These are phyloP conservation scores for Nicotiana knightiana DNA, from an alignment of 257 asterid species.

Conservation along the genomic window DNA sequence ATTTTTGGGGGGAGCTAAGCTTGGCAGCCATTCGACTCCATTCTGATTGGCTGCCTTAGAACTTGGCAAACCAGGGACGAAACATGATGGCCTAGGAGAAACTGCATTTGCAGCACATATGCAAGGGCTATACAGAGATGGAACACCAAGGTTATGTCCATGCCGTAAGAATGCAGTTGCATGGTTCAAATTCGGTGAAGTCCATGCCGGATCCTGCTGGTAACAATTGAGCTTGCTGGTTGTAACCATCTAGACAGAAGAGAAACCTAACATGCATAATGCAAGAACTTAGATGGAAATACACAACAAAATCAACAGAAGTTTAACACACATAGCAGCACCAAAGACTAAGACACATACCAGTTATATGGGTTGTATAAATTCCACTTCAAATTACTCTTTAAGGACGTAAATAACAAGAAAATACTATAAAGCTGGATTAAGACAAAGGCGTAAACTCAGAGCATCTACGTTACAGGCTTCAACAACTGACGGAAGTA, in stretches of 20 bases:
- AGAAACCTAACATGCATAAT: slow-evolving; percentile 33
- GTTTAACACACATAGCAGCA: slow-evolving; percentile 1
- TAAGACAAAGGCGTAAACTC: slow-evolving; percentile 16
- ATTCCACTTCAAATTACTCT: slow-evolving; percentile 22
- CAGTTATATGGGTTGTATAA: slow-evolving; percentile 30
- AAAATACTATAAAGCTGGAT: slow-evolving; percentile 37
- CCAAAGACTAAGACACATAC: slow-evolving; percentile 28
- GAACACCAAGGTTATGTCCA: slow-evolving; percentile 34
- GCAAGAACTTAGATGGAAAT: slow-evolving; percentile 10
- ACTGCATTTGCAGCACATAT: slow-evolving; percentile 26
- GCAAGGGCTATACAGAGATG: slow-evolving; percentile 23
- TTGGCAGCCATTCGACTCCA: slow-evolving; percentile 26
- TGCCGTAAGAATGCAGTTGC: slow-evolving; percentile 27
- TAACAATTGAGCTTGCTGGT: slow-evolving; percentile 34
- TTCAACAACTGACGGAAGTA: slow-evolving; percentile 88
- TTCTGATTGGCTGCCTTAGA: slow-evolving; percentile 20
- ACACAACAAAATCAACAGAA: slow-evolving; percentile 18
- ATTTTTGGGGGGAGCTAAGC: slow-evolving; percentile 17
- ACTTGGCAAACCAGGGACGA: slow-evolving; percentile 21
- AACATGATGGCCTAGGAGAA: slow-evolving; percentile 23
- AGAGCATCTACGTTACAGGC: slow-evolving; percentile 72
- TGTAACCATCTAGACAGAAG: slow-evolving; percentile 44
- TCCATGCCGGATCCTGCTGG: slow-evolving; percentile 45
- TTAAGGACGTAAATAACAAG: slow-evolving; percentile 28
- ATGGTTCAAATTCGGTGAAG: slow-evolving; percentile 32